Evolutionary conservation across 345 rosid species (phyloP), one percentile per base, ranked within the genome.

Genomic region (Salix viminalis): DNA sequence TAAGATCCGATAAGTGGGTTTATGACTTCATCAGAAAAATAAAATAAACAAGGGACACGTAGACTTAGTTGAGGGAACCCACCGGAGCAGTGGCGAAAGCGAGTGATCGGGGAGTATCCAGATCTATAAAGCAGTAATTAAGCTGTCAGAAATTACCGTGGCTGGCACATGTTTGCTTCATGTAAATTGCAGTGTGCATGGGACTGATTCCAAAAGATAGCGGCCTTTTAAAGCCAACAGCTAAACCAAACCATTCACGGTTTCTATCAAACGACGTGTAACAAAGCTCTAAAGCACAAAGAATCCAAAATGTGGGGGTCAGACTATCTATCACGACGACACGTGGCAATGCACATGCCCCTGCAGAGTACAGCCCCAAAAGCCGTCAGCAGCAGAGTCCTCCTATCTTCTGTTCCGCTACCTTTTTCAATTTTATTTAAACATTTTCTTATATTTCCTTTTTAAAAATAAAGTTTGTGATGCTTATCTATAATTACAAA

Each of bases 281-380:
- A 58, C 48, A 14, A 24, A 72, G 67, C 46, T 66, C 23, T 18
- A 76, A 76, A 48, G 68, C 80, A 65, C 0, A 48, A 65, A 56
- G 67, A 41, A n/a, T 69, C 70, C 70, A 24, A 67, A 5, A 21
- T 7, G n/a, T 23, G 13, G 70, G 70, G 70, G 70, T 44, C 46
- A 46, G 5, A 65, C 56, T 16, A 18, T 46, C 69, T 54, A 70
- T 70, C 64, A 75, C 23, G 41, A 24, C 39, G 61, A 34, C 83
- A 84, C 79, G 87, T 81, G 79, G 75, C 41, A 34, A 30, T 14
- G 71, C 78, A 78, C 82, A 70, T 79, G 81, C 77, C 48, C 16
- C n/a, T 75, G 65, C 74, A 65, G 9, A 23, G 73, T 61, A 28
- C 61, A 44, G 8, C 67, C 60, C 75, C 65, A 5, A 30, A 39